A percentile compares a stretch with the other conserved stretches of the same genome.
Conservation (phyloP, 2,329 filamentous ascomycete species). For the Clarireedia paspali region DNA sequence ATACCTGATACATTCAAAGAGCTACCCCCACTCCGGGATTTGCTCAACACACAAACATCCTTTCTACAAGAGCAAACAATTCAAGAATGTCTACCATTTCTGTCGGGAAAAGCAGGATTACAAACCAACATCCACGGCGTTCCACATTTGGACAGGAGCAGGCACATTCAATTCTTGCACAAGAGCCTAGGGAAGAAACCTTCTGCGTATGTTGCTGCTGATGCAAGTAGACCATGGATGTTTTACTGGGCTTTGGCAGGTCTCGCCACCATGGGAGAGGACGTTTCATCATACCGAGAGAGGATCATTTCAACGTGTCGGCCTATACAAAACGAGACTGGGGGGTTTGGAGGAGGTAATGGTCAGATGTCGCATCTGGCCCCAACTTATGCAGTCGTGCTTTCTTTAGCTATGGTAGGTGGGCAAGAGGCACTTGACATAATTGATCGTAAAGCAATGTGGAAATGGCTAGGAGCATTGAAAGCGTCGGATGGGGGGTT, state of each 20-base stretch:
- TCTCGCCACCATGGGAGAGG: constrained; percentile 68
- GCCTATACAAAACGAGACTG: constrained; percentile 72
- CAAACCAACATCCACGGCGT: constrained; percentile 64
- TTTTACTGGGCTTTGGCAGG: constrained; percentile 85
- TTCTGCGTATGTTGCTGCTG: constrained; percentile 61
- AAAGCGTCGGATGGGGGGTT: constrained; percentile 91
- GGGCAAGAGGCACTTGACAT: constrained; percentile 65
- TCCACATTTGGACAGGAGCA: constrained; percentile 60
- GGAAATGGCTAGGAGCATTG: constrained; percentile 79
- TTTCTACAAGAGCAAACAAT: constrained; percentile 61
- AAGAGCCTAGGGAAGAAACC: constrained; percentile 56
- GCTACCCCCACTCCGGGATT: constrained; percentile 56
- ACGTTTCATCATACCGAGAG: constrained; percentile 57
- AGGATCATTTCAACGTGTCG: constrained; percentile 67
- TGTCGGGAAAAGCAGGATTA: constrained; percentile 43
- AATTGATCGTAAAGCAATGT: constrained; percentile 78
- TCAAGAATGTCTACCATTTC: constrained; percentile 58
- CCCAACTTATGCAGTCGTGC: constrained; percentile 75
- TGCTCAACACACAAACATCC: constrained; percentile 60
- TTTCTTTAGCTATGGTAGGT: constrained; percentile 72
- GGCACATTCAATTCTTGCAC: constrained; percentile 55
- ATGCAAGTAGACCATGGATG: constrained; percentile 88
- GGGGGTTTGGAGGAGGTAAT: constrained; percentile 90
- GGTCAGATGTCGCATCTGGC: constrained; percentile 86
- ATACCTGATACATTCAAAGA: constrained; percentile 51